These are phyloP conservation scores for Mallotus japonicus DNA, from an alignment of 441 rosid species.

Conservation along the genomic window DNA sequence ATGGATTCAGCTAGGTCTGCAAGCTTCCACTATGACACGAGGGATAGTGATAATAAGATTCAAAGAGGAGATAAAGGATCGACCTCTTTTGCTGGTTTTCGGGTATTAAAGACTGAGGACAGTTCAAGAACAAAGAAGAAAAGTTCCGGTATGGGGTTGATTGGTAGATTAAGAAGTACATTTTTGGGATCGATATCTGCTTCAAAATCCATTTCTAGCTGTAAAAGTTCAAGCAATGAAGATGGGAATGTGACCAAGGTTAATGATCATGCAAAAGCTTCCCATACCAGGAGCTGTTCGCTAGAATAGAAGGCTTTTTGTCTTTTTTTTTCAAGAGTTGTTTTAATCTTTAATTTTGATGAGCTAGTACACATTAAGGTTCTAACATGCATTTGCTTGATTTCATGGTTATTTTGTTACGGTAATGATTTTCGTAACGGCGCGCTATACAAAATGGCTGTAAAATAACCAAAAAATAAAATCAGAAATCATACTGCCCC, in stretches of 20 bases:
- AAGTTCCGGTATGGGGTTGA: conserved; percentile 44
- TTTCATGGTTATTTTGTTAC: no score
- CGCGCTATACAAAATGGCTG: no score
- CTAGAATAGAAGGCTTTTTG: neutral
- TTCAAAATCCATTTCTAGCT: conserved; percentile 23
- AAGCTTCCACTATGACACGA: conserved; percentile 52
- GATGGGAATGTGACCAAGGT: neutral
- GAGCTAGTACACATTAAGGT: no score
- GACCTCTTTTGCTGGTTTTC: conserved; percentile 45
- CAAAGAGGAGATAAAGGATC: conserved; percentile 58
- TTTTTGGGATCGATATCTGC: conserved; percentile 41
- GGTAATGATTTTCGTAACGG: no score
- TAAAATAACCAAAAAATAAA: no score
- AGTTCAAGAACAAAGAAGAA: conserved; percentile 34
- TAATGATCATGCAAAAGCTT: conserved; percentile 6
- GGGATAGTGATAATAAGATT: conserved; percentile 25
- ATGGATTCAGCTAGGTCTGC: conserved; percentile 52
- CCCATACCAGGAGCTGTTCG: neutral
- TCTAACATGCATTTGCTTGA: no score
- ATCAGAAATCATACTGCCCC: no score
- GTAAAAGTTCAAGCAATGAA: conserved; percentile 23
- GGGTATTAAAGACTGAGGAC: conserved; percentile 4
- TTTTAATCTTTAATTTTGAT: neutral
- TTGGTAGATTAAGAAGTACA: conserved; percentile 51
- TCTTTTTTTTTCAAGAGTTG: neutral